Evolutionary conservation across 345 rosid genomes (phyloP).

Genomic region (Tarenaya hassleriana): DNA sequence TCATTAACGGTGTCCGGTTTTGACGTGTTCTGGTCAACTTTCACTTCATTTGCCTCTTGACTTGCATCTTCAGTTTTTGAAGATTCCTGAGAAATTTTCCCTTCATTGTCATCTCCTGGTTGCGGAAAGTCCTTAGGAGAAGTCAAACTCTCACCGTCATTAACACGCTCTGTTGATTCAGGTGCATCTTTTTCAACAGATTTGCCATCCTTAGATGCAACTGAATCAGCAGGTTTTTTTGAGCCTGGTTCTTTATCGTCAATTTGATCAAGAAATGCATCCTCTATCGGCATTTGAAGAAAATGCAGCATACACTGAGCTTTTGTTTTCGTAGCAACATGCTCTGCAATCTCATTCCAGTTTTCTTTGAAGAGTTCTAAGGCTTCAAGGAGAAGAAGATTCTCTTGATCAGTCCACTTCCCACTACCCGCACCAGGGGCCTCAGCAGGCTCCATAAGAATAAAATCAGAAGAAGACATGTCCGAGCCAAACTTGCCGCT

Average conservation of each 20-base stretch:
- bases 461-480: constrained; percentile 92
- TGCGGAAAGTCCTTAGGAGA: constrained; percentile 42
- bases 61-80: constrained; percentile 36
- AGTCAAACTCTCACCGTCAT: constrained; percentile 44
- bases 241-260: constrained; percentile 36
- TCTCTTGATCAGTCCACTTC: constrained; percentile 99
- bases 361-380: constrained; percentile 90
- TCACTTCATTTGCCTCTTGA: constrained; percentile 30
- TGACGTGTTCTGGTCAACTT: constrained; percentile 34
- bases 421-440: constrained; percentile 72
- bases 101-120: constrained; percentile 46
- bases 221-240: constrained; percentile 42
- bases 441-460: constrained; percentile 96
- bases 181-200: constrained; percentile 41
- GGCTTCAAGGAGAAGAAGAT: constrained; percentile 96
- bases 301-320: constrained; percentile 98
- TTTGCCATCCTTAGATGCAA: constrained; percentile 32
- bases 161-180: constrained; percentile 46
- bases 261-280: constrained; percentile 53
- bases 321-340: constrained; percentile 96
- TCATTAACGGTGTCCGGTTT: constrained; percentile 36
- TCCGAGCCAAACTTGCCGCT: constrained; percentile 79
- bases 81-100: constrained; percentile 33
- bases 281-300: constrained; percentile 97
- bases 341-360: constrained; percentile 99